These are phyloP conservation scores for Phialocephala sp. DNA, from an alignment of 2,329 filamentous ascomycete genomes.

Conservation along the genomic window DNA sequence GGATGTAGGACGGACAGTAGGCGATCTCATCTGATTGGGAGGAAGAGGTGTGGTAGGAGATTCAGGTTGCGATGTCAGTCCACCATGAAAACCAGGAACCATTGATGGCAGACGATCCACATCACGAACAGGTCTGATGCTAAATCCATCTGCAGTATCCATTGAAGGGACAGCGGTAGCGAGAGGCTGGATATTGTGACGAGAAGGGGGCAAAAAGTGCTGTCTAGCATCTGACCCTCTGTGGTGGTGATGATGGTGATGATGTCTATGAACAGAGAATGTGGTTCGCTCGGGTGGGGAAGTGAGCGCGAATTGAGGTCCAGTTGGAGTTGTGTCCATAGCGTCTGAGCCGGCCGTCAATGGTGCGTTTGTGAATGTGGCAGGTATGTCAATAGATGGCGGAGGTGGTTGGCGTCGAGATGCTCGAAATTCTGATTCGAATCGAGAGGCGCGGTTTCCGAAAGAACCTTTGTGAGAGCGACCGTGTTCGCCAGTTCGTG, in stretches of 20 bases:
- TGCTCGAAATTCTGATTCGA: slow-evolving; percentile 64
- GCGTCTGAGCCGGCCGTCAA: slow-evolving; percentile 52
- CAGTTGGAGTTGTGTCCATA: slow-evolving; percentile 66
- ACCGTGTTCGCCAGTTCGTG: slow-evolving; percentile 38
- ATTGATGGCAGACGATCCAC: slow-evolving; percentile 84
- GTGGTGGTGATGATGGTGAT: slow-evolving; percentile 59
- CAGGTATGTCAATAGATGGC: slow-evolving; percentile 80
- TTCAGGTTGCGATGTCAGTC: slow-evolving; percentile 84
- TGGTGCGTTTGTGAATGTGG: slow-evolving; percentile 56
- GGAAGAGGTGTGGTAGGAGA: slow-evolving; percentile 86
- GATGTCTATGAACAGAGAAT: slow-evolving; percentile 60
- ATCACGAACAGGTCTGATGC: slow-evolving; percentile 78
- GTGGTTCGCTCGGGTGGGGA: slow-evolving; percentile 75
- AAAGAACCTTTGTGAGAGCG: slow-evolving; percentile 50
- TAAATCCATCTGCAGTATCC: slow-evolving; percentile 74
- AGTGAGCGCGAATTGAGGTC: slow-evolving; percentile 66
- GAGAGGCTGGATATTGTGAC: slow-evolving; percentile 67
- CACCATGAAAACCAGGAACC: slow-evolving; percentile 70
- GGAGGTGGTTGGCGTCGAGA: slow-evolving; percentile 82
- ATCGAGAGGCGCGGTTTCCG: slow-evolving; percentile 56
- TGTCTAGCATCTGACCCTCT: slow-evolving; percentile 57
- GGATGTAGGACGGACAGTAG: slow-evolving; percentile 59
- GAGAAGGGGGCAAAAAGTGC: slow-evolving; percentile 55
- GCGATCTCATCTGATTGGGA: slow-evolving; percentile 65
- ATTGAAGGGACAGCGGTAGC: slow-evolving; percentile 70